phyloP scores from a whole-genome alignment of 2,329 filamentous ascomycete species.

The Neoarthrinium moseri region DNA sequence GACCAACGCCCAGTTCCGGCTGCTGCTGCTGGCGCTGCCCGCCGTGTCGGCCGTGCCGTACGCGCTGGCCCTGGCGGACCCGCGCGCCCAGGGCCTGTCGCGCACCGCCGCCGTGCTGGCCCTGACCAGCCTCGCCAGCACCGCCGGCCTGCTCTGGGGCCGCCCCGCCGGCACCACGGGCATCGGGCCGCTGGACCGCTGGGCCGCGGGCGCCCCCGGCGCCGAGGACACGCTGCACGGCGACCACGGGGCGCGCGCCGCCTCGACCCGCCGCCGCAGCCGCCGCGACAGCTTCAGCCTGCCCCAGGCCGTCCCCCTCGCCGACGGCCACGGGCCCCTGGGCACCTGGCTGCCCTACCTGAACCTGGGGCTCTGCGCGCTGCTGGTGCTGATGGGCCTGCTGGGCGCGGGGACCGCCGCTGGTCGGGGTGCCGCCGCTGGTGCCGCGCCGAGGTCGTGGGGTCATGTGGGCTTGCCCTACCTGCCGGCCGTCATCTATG shows the following conservation, averaged over 20 bases:
- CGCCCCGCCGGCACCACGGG: slow-evolving; percentile 56
- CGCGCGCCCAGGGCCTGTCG: slow-evolving; percentile 24
- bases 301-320: neutral
- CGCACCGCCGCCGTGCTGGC: slow-evolving; percentile 51
- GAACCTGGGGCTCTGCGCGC: slow-evolving; percentile 54
- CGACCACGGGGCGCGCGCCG: neutral
- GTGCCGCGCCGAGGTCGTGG: slow-evolving; percentile 18
- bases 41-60: slow-evolving; percentile 55
- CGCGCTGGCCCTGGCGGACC: slow-evolving; percentile 43
- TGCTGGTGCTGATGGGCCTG: slow-evolving; percentile 49
- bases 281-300: slow-evolving; percentile 7
- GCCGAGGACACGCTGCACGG: neutral
- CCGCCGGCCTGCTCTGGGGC: slow-evolving; percentile 58
- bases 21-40: slow-evolving; percentile 60
- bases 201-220: slow-evolving; percentile 27
- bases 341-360: slow-evolving; percentile 58
- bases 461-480: slow-evolving; percentile 43
- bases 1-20: slow-evolving; percentile 58
- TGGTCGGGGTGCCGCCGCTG: too few relatives aligned
- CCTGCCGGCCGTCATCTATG: slow-evolving; percentile 59
- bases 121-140: slow-evolving; percentile 62
- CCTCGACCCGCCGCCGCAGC: neutral
- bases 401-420: slow-evolving; percentile 18
- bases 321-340: slow-evolving; percentile 41
- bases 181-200: slow-evolving; percentile 47